These are phyloP conservation scores for Neocucurbitaria cava DNA, from an alignment of 2,329 filamentous ascomycete genomes.

Conservation along the genomic window DNA sequence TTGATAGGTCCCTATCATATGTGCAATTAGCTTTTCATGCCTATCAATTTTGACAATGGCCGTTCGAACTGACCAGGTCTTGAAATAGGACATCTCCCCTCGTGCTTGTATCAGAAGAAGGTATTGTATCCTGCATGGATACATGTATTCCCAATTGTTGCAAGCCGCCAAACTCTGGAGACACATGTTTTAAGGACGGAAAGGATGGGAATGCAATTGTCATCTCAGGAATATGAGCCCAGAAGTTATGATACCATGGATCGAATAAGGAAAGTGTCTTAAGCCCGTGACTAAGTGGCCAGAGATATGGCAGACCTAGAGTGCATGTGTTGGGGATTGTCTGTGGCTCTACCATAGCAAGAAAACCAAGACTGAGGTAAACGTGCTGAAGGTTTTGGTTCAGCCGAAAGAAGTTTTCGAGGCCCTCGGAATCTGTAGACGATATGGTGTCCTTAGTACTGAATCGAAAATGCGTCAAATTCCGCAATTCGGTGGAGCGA, in stretches of 20 bases:
- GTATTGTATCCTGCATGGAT: background rate
- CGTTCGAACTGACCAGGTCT: conserved; percentile 1
- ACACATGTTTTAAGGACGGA: background rate
- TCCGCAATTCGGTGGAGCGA: background rate
- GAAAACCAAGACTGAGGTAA: background rate
- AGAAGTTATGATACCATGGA: background rate
- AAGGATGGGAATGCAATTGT: background rate
- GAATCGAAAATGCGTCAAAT: conserved; percentile 1
- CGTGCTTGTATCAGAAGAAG: background rate
- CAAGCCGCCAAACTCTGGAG: background rate
- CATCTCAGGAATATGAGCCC: background rate
- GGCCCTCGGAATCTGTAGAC: background rate
- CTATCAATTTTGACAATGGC: no score
- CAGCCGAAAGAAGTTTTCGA: background rate
- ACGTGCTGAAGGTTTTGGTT: conserved; percentile 1
- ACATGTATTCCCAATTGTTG: conserved; percentile 2
- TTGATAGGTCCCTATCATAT: conserved; percentile 2
- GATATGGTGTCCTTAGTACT: background rate
- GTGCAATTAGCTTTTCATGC: background rate
- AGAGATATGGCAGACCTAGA: background rate
- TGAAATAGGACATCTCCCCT: background rate
- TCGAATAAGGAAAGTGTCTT: background rate
- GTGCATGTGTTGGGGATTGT: no score
- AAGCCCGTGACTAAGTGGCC: background rate
- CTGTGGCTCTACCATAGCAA: background rate